Evolutionary conservation across 179 eudicot species (phyloP).

Genomic region (Spergularia azorica): DNA sequence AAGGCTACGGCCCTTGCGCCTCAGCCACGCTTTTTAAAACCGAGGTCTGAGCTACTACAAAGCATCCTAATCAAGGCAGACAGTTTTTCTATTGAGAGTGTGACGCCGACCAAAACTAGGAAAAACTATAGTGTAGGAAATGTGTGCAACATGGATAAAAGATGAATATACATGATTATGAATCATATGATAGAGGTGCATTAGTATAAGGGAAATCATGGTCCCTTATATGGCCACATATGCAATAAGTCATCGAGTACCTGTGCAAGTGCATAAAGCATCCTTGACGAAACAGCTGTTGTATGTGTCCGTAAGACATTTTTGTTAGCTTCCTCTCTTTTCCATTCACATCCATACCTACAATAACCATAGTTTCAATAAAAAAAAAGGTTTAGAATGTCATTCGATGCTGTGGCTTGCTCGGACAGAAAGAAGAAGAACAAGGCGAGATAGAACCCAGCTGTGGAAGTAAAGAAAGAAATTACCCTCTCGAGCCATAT

Average conservation of each 20-base stretch:
- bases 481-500: constrained; percentile 91
- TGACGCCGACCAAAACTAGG: too few species aligned
- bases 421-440: background rate
- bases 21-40: too few species aligned
- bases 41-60: too few species aligned
- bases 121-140: too few species aligned
- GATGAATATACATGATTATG: background rate
- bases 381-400: background rate
- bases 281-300: constrained; percentile 94
- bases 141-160: too few species aligned
- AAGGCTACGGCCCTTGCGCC: too few species aligned
- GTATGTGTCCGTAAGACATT: constrained; percentile 94
- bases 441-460: background rate
- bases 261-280: constrained; percentile 86
- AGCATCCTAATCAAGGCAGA: too few species aligned
- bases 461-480: constrained; percentile 7
- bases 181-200: background rate
- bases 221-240: constrained; percentile 1
- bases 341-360: constrained; percentile 95
- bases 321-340: constrained; percentile 86
- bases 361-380: background rate
- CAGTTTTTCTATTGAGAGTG: too few species aligned
- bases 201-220: background rate
- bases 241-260: constrained; percentile 24
- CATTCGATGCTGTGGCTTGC: background rate